A percentile compares a stretch with the other conserved stretches of the same genome.
Conservation (phyloP, 2,329 filamentous ascomycete genomes). For the Raffaelea ambrosiae region DNA sequence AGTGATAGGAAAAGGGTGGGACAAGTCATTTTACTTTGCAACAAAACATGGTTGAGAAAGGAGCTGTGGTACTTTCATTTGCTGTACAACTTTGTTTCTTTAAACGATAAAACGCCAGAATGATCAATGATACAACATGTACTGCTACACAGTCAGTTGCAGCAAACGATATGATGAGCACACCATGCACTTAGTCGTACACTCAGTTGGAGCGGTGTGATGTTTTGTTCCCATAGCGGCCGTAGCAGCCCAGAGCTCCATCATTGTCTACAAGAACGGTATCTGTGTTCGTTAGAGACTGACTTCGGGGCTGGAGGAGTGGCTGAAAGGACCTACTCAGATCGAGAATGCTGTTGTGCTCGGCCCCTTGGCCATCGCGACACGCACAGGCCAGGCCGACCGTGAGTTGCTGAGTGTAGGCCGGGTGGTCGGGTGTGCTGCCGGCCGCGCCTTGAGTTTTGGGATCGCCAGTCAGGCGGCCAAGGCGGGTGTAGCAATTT, state of each 20-base stretch:
- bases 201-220: no score
- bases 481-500: constrained; percentile 10
- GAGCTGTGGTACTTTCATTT: no score
- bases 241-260: constrained; percentile 29
- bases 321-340: constrained; percentile 15
- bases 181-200: no score
- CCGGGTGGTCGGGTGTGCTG: background rate
- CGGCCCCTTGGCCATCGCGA: constrained; percentile 4
- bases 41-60: no score
- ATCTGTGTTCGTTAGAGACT: constrained; percentile 18
- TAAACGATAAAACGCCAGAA: no score
- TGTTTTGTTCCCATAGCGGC: constrained; percentile 26
- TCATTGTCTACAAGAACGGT: constrained; percentile 25
- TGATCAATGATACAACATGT: no score
- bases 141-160: no score
- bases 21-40: no score
- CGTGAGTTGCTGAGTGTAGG: constrained; percentile 6
- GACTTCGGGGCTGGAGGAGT: background rate
- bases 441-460: background rate
- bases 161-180: no score
- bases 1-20: no score
- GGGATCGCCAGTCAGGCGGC: background rate
- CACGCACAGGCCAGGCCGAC: constrained; percentile 18
- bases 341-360: constrained; percentile 12
- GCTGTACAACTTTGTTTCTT: no score